Base-by-base conservation (phyloP, 352 stramenopile species). In the Phytophthora palmivora region DNA sequence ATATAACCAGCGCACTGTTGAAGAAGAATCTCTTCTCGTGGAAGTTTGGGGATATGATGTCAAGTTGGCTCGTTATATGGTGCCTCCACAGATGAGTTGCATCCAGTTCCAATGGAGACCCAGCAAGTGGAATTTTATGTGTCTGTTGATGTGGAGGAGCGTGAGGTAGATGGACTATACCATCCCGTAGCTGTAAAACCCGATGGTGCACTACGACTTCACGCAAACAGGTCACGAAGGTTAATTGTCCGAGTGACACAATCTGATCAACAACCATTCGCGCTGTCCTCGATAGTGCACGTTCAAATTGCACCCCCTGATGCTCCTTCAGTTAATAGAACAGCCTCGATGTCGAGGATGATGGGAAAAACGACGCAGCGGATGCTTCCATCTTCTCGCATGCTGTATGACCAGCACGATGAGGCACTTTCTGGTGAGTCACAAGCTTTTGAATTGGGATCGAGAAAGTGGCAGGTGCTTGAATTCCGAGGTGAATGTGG, bases 121-220 rank as follows among this genome's bases (percentile, higher is more conserved):
- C 70, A 67, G 19, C 52, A 72, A 18, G 56, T 77, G n/a, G 63
- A 74, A 8, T 74, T 92, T 16, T 95, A 91, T 47, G 71, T 88
- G 10, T 95, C 84, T 1, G 74, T 91, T 0, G 86, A 95, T 60
- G 67, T 92, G 7, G 82, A 92, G 51, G 84, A 95, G 44, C 75
- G 82, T 15, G 80, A 85, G 16, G 58, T 57, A 4, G 84, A 91
- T 52, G 86, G 84, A 1, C 56, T 90, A 15, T 95, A 89, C 55
- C 70, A 72, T 6, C 63, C 86, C 0, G 86, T 93, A 14, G 71
- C 73, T 1, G 83, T 93, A 6, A 93, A 95, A 24, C 55, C 69
- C 1, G 86, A 95, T 44, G 86, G 86, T 0, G 65, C 84, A 0
- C 42, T 95, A 48, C 73, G 86, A 5, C 65, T 95, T 10, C 80